phyloP scores from a whole-genome alignment of 139 green algal species.

The Chlorella sp. region DNA sequence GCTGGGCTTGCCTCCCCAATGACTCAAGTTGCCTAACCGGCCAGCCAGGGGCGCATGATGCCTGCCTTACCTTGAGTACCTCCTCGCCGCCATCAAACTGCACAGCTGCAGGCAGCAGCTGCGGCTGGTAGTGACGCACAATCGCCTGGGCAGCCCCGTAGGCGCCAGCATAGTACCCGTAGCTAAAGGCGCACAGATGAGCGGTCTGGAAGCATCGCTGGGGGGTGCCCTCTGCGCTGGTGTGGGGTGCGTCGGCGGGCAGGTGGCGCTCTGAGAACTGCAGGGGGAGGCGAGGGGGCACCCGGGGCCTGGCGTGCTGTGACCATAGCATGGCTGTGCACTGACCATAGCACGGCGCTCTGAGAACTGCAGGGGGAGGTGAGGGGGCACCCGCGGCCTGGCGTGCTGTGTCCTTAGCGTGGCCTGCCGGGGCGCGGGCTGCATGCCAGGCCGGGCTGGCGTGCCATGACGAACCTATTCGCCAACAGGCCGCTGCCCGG shows the following conservation, averaged over 20 bases:
- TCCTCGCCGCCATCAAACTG: neutral
- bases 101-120: neutral
- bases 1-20: too few relatives aligned
- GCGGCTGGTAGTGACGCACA: neutral
- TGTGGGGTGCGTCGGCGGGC: neutral
- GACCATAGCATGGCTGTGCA: too few relatives aligned
- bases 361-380: neutral
- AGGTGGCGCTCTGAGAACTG: neutral
- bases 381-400: neutral
- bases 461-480: too few relatives aligned
- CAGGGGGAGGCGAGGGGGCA: neutral
- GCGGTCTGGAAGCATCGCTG: slow-evolving; percentile 1
- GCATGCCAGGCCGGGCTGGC: too few relatives aligned
- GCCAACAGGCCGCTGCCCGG: neutral
- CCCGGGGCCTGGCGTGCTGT: neutral
- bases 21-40: too few relatives aligned
- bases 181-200: neutral
- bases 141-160: neutral
- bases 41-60: too few relatives aligned
- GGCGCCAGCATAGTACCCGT: neutral
- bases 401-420: neutral
- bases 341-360: too few relatives aligned
- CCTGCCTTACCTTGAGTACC: neutral
- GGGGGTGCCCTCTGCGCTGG: neutral
- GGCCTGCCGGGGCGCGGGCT: neutral